A percentile compares a stretch with the other conserved stretches of the same genome.
Evolutionary conservation across 805 yeast species (phyloP).

Genomic region (Wickerhamomyces sydowiorum): DNA sequence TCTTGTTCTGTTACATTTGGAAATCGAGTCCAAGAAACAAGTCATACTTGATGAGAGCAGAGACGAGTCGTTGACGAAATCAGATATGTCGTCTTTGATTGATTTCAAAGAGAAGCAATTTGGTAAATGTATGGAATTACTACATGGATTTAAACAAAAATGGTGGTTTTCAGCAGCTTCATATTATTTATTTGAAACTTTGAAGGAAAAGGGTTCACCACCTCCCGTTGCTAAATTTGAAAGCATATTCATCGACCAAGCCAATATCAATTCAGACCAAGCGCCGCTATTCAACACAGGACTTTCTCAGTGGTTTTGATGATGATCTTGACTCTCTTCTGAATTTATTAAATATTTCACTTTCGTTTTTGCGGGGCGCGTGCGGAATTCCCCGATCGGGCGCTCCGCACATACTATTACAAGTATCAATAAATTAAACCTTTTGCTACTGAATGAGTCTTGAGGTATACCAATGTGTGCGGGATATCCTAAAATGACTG

Average conservation of each 20-base stretch:
- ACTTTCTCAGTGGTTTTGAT: background rate
- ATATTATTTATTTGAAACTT: conserved; percentile 1
- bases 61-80: background rate
- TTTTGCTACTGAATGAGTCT: no score
- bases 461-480: no score
- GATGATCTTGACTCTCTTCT: background rate
- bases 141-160: background rate
- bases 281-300: background rate
- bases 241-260: background rate
- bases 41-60: background rate
- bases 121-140: conserved; percentile 1
- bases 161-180: conserved; percentile 10
- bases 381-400: background rate
- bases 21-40: conserved; percentile 1
- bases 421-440: no score
- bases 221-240: background rate
- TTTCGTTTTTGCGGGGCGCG: background rate
- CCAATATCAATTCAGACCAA: background rate
- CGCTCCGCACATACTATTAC: background rate
- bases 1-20: conserved; percentile 5
- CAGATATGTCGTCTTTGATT: background rate
- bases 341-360: background rate
- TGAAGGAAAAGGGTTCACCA: background rate
- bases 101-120: conserved; percentile 1
- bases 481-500: no score